Base-by-base conservation (phyloP, 306 rosid species). In the Calophaca sinica region DNA sequence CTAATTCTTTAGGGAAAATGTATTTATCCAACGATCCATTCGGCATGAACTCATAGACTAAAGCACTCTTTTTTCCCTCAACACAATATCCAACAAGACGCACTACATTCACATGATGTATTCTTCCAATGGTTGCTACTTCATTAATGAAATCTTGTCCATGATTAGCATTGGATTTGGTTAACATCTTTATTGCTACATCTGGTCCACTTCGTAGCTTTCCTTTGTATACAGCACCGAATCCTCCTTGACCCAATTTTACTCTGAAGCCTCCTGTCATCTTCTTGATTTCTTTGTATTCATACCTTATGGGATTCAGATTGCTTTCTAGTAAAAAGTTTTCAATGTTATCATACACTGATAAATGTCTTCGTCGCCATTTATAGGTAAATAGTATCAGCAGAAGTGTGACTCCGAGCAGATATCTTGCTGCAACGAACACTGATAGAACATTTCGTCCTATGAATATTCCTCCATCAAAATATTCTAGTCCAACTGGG, bases 401-500 rank as follows among this genome's bases (percentile, higher is more conserved):
- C 10, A 68, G 9, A 68, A 50, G 44, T 5, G 7, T 5, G 29
- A 68, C 73, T 68, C 73, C 73, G 13, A 68, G 29, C 3, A 50
- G 3, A 68, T 32, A 32, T 33, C 73, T 68, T 4, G 46, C 10
- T 50, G 15, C 48, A 4, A 68, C 0, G 60, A 32, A 7, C 13
- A 3, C 1, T 50, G 73, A 46, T 51, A 68, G 26, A 50, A 68
- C 48, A 13, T 32, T 68, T 68, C 73, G 36, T 49, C 73, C 73
- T 13, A 68, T 68, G 14, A 48, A 33, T n/a, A 68, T 68, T 68
- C 73, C 73, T 68, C 73, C 73, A 50, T 68, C 73, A 14, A 68
- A 68, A 13, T 68, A 68, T 68, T 68, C 33, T 33, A 68, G 73
- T 68, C 61, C 73, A 49, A 68, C 73, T 2, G 73, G 61, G 12